Evolutionary conservation across 805 yeast species (phyloP), one percentile per base, ranked within the genome.

Genomic region (Schwanniomyces occidentalis): DNA sequence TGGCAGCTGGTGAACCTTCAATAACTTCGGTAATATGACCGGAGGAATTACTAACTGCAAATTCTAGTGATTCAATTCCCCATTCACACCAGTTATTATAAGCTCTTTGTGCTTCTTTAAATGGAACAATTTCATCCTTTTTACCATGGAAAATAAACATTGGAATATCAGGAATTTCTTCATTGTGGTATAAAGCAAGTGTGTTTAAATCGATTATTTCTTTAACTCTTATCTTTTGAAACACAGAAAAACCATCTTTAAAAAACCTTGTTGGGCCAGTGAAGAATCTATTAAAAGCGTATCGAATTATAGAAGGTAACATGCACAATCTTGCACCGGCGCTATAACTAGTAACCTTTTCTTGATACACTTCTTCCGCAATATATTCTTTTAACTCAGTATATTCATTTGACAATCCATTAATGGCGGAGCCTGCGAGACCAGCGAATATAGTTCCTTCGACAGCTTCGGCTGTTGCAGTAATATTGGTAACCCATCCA

Each of bases 21-120:
- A 39, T 23, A 16, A 21, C 23, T 24, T 53, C 58, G 13, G 54
- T 37, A 17, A 48, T 28, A 34, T 58, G 64, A 2, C 54, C 61
- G 10, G 52, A 37, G 8, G 40, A 25, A 8, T 37, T 26, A 16
- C 48, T 49, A 13, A 35, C 46, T 4, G 51, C 44, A 38, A 48
- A 48, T 36, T 58, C 62, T 13, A 54, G 35, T 4, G 59, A 62
- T 72, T 72, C 50, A 10, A 51, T 44, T 3, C 60, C 60, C 43
- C 49, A 36, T 5, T 41, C 46, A 34, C 64, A 58, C 47, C 51
- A 57, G 16, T 45, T 44, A 4, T 53, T 41, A 37, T 46, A 56
- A 5, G 41, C 17, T 12, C 34, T 25, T 6, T 46, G 38, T 7
- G 41, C 16, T 10, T 30, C 38, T 9, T 25, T 30, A n/a, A 30